Base-by-base conservation (phyloP, 805 yeast genomes). In the Isabelozyma heimii region DNA sequence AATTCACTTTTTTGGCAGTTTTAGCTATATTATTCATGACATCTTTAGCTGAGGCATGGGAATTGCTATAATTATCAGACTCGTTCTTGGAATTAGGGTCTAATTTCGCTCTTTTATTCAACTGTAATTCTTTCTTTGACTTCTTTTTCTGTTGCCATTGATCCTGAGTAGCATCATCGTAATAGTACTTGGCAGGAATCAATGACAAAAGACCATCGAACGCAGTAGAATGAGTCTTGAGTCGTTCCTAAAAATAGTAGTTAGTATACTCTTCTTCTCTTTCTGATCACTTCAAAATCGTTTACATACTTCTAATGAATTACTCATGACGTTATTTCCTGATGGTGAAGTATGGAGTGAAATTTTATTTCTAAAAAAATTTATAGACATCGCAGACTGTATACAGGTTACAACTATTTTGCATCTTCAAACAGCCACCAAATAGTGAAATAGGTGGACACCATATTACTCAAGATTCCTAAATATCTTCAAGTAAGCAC, bases 121-220 rank as follows among this genome's bases (percentile, higher is more conserved):
- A 75, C 55, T 75, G 81, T 16, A 75, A 67, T 55, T 89, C 90
- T 47, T 77, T 81, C 57, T 86, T 87, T 28, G 82, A 67, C 68
- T 84, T 81, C 73, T 90, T 89, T 72, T 84, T 88, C 58, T 85
- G 86, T 58, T 85, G 84, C 97, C 97, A 91, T 69, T 92, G 97
- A 46, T 85, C 85, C 58, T 86, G 84, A 2, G 92, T 85, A 50
- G 89, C 92, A 38, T 88, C 97, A 65, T 91, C 97, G 64, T 89
- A 91, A 65, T 92, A 92, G 62, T 87, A 91, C 62, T 91, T 90
- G 2, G 97, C 96, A 3, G 98, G 97, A 50, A 92, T 91, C 66
- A 92, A 73, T 16, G 97, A 89, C 50, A 92, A 74, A 46, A 92
- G 73, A 20, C 97, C 96, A 63, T 89, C 89, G 65, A 92, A 92